Evolutionary conservation across 2,329 filamentous ascomycete genomes (phyloP).

Genomic region (Hymenoscyphus fructigenus): DNA sequence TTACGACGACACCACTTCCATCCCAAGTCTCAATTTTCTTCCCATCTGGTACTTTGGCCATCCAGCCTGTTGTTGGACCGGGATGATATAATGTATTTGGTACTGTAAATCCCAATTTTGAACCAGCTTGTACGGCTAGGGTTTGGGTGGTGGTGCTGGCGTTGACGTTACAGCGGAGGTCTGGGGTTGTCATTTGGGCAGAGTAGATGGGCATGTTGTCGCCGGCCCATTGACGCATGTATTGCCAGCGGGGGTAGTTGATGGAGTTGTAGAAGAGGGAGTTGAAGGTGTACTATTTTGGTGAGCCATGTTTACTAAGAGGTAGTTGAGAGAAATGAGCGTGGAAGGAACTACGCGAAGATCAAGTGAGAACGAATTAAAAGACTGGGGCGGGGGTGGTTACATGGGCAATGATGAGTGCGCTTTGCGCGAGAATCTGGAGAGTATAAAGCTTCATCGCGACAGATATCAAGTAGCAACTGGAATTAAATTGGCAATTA

Average conservation of each 20-base stretch:
- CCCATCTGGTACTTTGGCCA: not conserved
- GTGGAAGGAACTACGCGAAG: too few species aligned
- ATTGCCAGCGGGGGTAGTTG: conserved; percentile 3
- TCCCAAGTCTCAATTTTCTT: not conserved
- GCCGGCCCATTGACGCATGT: conserved; percentile 1
- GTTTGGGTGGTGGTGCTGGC: not conserved
- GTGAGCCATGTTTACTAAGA: too few species aligned
- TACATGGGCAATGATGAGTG: too few species aligned
- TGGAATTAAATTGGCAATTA: too few species aligned
- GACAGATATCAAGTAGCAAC: too few species aligned
- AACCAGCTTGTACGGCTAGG: not conserved
- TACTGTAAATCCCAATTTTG: not conserved
- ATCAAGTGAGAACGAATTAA: too few species aligned
- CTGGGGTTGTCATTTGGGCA: not conserved
- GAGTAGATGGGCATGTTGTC: conserved; percentile 8
- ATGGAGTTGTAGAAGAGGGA: too few species aligned
- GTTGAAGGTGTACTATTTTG: too few species aligned
- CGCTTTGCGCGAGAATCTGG: too few species aligned
- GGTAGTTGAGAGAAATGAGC: too few species aligned
- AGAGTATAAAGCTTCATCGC: too few species aligned
- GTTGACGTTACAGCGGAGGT: conserved; percentile 7
- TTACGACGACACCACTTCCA: not conserved
- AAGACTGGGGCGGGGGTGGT: too few species aligned
- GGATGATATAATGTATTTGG: conserved; percentile 5
- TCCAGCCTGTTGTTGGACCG: not conserved